Conservation (phyloP, 2,329 filamentous ascomycete genomes). For the Colletotrichum magnum region DNA sequence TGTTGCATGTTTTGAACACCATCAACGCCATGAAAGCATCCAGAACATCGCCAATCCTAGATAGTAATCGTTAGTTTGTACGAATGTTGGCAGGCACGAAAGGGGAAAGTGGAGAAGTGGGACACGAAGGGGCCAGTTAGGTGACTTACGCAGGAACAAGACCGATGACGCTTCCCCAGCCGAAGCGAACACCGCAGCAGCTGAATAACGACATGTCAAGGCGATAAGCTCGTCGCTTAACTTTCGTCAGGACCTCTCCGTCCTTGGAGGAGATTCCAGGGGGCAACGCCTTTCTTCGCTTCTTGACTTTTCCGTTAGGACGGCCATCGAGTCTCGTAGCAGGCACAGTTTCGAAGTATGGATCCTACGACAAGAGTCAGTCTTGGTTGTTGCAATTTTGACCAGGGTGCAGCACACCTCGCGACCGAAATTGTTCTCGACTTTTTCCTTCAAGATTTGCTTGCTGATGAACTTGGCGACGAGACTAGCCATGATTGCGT, state of each 20-base stretch:
- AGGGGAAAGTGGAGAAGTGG: slow-evolving; percentile 1
- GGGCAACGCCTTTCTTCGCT: slow-evolving; percentile 86
- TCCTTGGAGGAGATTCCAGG: slow-evolving; percentile 88
- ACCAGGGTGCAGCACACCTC: slow-evolving; percentile 55
- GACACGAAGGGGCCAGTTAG: neutral
- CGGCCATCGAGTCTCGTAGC: slow-evolving; percentile 78
- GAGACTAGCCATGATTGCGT: slow-evolving; percentile 63
- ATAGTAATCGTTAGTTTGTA: neutral
- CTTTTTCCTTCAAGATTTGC: slow-evolving; percentile 69
- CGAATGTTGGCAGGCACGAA: neutral
- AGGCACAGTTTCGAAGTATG: slow-evolving; percentile 87
- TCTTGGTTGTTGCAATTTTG: slow-evolving; percentile 39
- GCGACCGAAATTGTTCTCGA: slow-evolving; percentile 71
- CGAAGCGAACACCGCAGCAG: slow-evolving; percentile 85
- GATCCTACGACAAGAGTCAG: slow-evolving; percentile 73
- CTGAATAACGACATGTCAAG: slow-evolving; percentile 90
- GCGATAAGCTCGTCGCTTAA: slow-evolving; percentile 87
- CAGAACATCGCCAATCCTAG: slow-evolving; percentile 79
- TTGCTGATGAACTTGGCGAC: slow-evolving; percentile 69
- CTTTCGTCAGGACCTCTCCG: slow-evolving; percentile 83
- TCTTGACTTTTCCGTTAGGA: slow-evolving; percentile 81
- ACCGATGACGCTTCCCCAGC: slow-evolving; percentile 90
- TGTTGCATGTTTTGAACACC: slow-evolving; percentile 79
- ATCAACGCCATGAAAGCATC: slow-evolving; percentile 82
- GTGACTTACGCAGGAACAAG: slow-evolving; percentile 81